Base-by-base conservation (phyloP, 306 rosid species). In the Hylodesmum podocarpum region DNA sequence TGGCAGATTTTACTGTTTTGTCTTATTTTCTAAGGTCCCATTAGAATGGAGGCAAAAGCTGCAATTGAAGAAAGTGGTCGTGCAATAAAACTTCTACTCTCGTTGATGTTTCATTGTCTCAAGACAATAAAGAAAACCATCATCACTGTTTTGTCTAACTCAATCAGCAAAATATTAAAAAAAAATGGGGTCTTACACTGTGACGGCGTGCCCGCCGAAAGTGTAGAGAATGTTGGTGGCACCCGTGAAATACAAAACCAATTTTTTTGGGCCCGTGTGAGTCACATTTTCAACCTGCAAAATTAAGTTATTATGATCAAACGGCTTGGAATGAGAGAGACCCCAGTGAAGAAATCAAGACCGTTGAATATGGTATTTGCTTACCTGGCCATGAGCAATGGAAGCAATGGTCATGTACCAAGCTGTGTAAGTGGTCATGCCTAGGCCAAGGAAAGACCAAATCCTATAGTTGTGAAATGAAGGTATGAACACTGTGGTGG, bases 171-270 rank as follows among this genome's bases (percentile, higher is more conserved):
- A 41, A 66, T 28, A 67, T 65, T 73, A 59, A 10, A 21, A 63
- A 68, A 50, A 49, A 41, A 63, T 58, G 39, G 29, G 28, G 46
- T 49, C 91, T 91, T 75, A 94, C 98, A 94, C 98, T 75, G 97
- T 94, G 69, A 94, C 94, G 75, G 98, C 97, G 82, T 94, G 98
- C 44, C 98, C 98, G 81, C 98, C 98, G 90, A 94, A 94, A 84
- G 98, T 94, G 88, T 94, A 94, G 33, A 94, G 93, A 27, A 94
- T 90, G 66, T 94, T 94, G 81, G 98, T 94, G 82, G 98, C 97
- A 76, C 98, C 98, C 12, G 98, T 94, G 91, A 94, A 94, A 81
- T 94, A 94, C 86, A 81, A 80, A 16, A 87, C 97, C 88, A 94
- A 0, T 69, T 83, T 78, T n/a, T 75, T 89, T 65, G 98, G 96